Evolutionary conservation across 805 yeast genomes (phyloP), one percentile per base, ranked within the genome.

Genomic region (Candida awuae): DNA sequence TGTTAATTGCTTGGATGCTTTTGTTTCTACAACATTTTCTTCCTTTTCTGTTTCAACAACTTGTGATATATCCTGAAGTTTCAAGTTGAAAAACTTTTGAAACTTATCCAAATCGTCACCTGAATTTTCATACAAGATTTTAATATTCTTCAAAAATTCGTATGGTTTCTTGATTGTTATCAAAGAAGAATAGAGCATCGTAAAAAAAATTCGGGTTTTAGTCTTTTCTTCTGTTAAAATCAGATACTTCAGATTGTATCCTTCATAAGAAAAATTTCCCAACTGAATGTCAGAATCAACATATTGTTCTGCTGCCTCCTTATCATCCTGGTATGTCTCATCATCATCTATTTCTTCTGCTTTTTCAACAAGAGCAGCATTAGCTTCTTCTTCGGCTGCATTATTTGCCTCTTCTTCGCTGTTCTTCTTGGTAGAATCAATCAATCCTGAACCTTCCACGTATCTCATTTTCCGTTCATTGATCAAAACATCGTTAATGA

Each of bases 401-500:
- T 21, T 28, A 29, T 37, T 41, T 7, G 37, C 42, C 6, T 18
- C 21, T 17, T 19, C 20, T 13, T 22, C 25, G 6, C 25, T 28
- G 13, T 6, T 30, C 4, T 15, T 16, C 4, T 41, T 29, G 3
- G 18, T 23, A 2, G 21, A 16, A 21, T 29, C 37, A 6, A 28
- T 16, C 13, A 46, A 32, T 32, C 42, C 51, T 6, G 52, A 45
- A 15, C 54, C 54, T 34, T 41, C 53, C 13, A 43, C 48, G 6
- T 55, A 45, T 21, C 46, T 49, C 38, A 54, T 47, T 32, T 52
- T 52, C 31, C 61, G 51, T 39, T 65, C 67, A 5, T 67, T 58
- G 41, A 77, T 67, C 47, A 75, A 63, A 18, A 66, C 66, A 28
- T 66, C 67, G n/a, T 69, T 58, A 32, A 77, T 65, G 29, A 77